Base-by-base conservation (phyloP, 352 stramenopile genomes). In the Phytophthora palmivora region DNA sequence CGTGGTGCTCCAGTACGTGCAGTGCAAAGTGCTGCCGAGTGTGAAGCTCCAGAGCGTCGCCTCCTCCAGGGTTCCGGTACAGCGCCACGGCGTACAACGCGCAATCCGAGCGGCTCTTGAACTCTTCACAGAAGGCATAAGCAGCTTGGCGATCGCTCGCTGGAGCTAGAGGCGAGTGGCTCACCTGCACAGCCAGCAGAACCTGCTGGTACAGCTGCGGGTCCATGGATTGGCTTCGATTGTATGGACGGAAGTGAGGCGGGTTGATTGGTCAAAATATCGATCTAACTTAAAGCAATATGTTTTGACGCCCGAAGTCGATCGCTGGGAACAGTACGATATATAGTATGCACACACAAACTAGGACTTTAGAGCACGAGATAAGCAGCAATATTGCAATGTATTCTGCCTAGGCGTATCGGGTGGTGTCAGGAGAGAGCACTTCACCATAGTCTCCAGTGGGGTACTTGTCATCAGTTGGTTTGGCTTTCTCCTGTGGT, bases 11-110 rank as follows among this genome's bases (percentile, higher is more conserved):
- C 22, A 94, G 68, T 21, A 92, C 81, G 43, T 94, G 85, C 26
- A 94, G 67, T 45, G 85, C 82, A 72, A 94, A 94, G 64, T 94
- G 85, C 47, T 85, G 85, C 33, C 82, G 78, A 18, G 67, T 86
- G 52, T 79, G 68, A 16, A 74, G 53, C 55, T 87, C 71, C 21
- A 87, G 33, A 0, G 61, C 50, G 43, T 81, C 65, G 12, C 47
- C 63, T 1, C 44, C 56, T 14, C 58, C 52, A 9, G 82, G 78
- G 43, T 84, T 83, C 28, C 82, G 84, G 63, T 82, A 92, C 48
- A 92, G 74, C n/a, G 78, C 73, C n/a, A 89, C 73, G 16, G 85
- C 78, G 65, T 94, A 94, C 44, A 82, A 19, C 30, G 80, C 82
- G 59, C 82, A 94, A 65, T 94, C 82, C 8, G 63, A 24, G 38